Percentiles rank a stretch among this genome's conserved stretches.
Conservation (phyloP, 1,284 basidiomycete genomes). For the Cryptococcus sp. region DNA sequence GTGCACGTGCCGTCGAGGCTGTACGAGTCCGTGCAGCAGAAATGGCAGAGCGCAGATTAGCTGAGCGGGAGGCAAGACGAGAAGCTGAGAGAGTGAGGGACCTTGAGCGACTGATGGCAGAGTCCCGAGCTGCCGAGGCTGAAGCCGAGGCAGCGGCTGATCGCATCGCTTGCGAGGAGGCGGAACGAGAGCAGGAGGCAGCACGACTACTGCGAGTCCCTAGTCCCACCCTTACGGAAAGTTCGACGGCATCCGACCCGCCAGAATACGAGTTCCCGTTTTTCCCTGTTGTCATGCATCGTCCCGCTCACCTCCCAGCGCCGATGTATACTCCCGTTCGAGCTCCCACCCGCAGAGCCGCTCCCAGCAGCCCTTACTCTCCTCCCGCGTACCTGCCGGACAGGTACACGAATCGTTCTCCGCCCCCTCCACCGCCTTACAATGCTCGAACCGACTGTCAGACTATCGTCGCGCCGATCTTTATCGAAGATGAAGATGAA, state of each 20-base stretch:
- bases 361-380: not conserved
- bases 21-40: not conserved
- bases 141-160: conserved; percentile 1
- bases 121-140: not conserved
- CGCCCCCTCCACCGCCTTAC: conserved; percentile 45
- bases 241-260: conserved; percentile 12
- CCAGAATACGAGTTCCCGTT: conserved; percentile 21
- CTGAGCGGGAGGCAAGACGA: not conserved
- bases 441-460: conserved; percentile 39
- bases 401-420: conserved; percentile 21
- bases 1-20: not conserved
- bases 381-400: conserved; percentile 13
- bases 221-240: conserved; percentile 12
- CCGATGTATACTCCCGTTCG: not conserved
- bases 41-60: not conserved
- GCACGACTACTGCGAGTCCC: not conserved
- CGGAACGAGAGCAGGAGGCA: no score
- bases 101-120: not conserved
- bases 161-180: not conserved
- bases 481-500: conserved; percentile 20
- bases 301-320: not conserved
- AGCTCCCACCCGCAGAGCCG: not conserved
- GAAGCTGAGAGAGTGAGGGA: not conserved
- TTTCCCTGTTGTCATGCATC: conserved; percentile 9
- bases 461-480: conserved; percentile 30